Evolutionary conservation across 495 filamentous ascomycete species (phyloP).

Genomic region (Antarctomyces pellizariae): DNA sequence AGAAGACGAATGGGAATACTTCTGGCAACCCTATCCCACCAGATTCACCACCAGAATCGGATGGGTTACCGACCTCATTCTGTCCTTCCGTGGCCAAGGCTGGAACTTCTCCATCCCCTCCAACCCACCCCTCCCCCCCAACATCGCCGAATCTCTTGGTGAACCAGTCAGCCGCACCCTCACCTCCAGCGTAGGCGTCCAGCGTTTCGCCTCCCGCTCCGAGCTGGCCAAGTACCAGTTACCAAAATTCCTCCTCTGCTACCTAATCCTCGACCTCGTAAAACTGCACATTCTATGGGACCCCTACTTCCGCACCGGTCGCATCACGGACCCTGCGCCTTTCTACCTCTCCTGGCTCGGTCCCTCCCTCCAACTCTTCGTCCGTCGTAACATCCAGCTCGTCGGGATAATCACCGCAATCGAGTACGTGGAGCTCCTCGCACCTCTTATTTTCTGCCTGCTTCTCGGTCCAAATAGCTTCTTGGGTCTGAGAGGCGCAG

Average conservation of each 20-base stretch:
- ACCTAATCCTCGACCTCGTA: slow-evolving; percentile 39
- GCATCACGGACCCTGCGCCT: slow-evolving; percentile 21
- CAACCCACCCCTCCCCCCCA: slow-evolving; percentile 31
- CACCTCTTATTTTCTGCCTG: slow-evolving; percentile 27
- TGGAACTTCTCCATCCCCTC: slow-evolving; percentile 52
- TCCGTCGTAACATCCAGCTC: slow-evolving; percentile 25
- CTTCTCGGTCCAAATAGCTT: slow-evolving; percentile 25
- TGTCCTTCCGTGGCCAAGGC: slow-evolving; percentile 47
- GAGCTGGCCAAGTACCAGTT: slow-evolving; percentile 25
- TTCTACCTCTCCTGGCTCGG: slow-evolving; percentile 18
- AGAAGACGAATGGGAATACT: slow-evolving; percentile 16
- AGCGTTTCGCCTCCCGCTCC: slow-evolving; percentile 16
- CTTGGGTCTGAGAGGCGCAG: slow-evolving; percentile 23
- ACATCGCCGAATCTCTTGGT: slow-evolving; percentile 21
- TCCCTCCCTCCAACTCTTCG: slow-evolving; percentile 19
- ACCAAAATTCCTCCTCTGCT: slow-evolving; percentile 23
- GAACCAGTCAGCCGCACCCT: slow-evolving; percentile 9
- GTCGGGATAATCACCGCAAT: slow-evolving; percentile 28
- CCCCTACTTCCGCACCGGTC: slow-evolving; percentile 42
- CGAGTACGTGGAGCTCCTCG: slow-evolving; percentile 14
- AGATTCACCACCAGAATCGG: slow-evolving; percentile 30
- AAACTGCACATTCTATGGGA: slow-evolving; percentile 45
- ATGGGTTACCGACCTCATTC: slow-evolving; percentile 46
- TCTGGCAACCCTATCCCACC: slow-evolving; percentile 54
- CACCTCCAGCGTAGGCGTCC: slow-evolving; percentile 13